Evolutionary conservation across 2,329 filamentous ascomycete species (phyloP).

Genomic region (Albifimbria verrucaria): DNA sequence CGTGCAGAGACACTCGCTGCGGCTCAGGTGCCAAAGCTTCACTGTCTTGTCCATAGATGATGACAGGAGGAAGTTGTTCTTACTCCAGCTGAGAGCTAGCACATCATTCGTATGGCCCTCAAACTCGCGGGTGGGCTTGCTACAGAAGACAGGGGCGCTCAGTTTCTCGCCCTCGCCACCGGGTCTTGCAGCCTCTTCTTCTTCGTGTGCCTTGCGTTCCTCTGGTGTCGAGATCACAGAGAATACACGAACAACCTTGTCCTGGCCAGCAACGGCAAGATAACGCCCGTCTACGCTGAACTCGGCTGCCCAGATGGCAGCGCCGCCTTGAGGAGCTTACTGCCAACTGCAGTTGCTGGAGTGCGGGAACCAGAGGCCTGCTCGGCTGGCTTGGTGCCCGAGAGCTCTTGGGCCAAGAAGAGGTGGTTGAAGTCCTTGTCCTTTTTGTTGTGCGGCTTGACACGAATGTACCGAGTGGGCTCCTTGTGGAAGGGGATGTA

Average conservation of each 20-base stretch:
- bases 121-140: conserved; percentile 75
- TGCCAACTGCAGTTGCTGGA: conserved; percentile 34
- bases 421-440: conserved; percentile 77
- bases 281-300: conserved; percentile 92
- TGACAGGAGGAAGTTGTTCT: conserved; percentile 95
- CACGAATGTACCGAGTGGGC: conserved; percentile 86
- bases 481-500: conserved; percentile 86
- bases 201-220: conserved; percentile 72
- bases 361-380: conserved; percentile 23
- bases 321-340: conserved; percentile 42
- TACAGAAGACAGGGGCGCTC: conserved; percentile 86
- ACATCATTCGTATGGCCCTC: conserved; percentile 81
- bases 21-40: conserved; percentile 84
- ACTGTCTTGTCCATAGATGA: conserved; percentile 99
- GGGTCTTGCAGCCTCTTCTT: conserved; percentile 52
- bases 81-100: conserved; percentile 94
- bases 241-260: conserved; percentile 83
- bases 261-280: conserved; percentile 87
- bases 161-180: conserved; percentile 54
- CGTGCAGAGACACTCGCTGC: conserved; percentile 82
- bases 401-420: conserved; percentile 90
- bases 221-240: conserved; percentile 79
- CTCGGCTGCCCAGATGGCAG: conserved; percentile 87
- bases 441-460: conserved; percentile 78
- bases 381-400: conserved; percentile 46